phyloP scores from a whole-genome alignment of 1,284 basidiomycete genomes.

The Veloporphyrellus conicus region DNA sequence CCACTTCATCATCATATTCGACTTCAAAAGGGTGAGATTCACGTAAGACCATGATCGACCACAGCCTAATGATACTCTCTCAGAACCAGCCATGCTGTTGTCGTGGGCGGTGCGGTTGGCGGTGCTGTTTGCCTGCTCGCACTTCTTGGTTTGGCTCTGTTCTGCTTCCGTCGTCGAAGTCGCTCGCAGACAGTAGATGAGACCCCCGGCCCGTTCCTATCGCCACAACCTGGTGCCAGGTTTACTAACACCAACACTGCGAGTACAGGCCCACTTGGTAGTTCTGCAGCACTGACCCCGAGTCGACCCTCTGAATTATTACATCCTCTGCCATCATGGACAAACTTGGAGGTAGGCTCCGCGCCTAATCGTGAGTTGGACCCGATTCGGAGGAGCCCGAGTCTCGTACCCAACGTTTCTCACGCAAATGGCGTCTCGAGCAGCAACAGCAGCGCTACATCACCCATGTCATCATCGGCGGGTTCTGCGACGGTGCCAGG shows the following conservation, averaged over 20 bases:
- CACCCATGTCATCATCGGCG: not conserved
- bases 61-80: not conserved
- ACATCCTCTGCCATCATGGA: slow-evolving; percentile 9
- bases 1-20: not conserved
- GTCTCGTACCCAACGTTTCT: not conserved
- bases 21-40: slow-evolving; percentile 11
- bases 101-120: slow-evolving; percentile 19
- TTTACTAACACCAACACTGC: not conserved
- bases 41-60: not conserved
- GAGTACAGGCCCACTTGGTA: slow-evolving; percentile 6
- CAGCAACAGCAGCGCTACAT: not conserved
- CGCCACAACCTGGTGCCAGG: slow-evolving; percentile 1
- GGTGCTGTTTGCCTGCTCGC: slow-evolving; percentile 17
- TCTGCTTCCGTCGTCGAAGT: slow-evolving; percentile 14
- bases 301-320: not conserved
- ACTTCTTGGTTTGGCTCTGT: slow-evolving; percentile 9
- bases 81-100: slow-evolving; percentile 10
- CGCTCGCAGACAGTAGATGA: slow-evolving; percentile 4
- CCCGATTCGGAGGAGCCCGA: not conserved
- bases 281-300: not conserved
- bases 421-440: slow-evolving; percentile 1
- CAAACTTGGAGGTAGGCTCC: slow-evolving; percentile 3
- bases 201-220: slow-evolving; percentile 5
- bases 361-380: not conserved
- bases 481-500: not conserved